Base-by-base conservation (phyloP, 306 rosid genomes). In the Hylodesmum podocarpum region DNA sequence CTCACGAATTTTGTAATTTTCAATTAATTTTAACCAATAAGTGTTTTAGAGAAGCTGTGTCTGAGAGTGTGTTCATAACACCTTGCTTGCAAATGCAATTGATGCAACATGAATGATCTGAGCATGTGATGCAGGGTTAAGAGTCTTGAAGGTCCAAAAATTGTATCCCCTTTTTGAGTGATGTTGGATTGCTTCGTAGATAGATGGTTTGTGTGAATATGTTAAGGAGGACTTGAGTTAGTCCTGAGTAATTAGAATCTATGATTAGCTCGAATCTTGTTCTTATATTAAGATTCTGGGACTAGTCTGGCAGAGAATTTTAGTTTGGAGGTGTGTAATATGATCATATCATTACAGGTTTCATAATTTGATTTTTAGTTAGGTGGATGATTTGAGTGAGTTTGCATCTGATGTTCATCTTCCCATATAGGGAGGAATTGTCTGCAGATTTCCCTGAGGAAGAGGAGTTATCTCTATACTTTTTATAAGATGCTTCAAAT, bases 31-130 rank as follows among this genome's bases (percentile, higher is more conserved):
- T n/a, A n/a, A n/a, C n/a, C n/a, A n/a, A n/a, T n/a, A n/a, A n/a
- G n/a, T n/a, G n/a, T n/a, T n/a, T n/a, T n/a, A n/a, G n/a, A n/a
- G n/a, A n/a, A n/a, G n/a, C n/a, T n/a, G n/a, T n/a, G n/a, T n/a
- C n/a, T n/a, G n/a, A n/a, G n/a, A n/a, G n/a, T n/a, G n/a, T n/a
- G n/a, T n/a, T n/a, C n/a, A n/a, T n/a, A n/a, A n/a, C n/a, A n/a
- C n/a, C n/a, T n/a, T n/a, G n/a, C n/a, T 87, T 82, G 78, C 85
- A 88, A 84, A 83, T 87, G 93, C 89, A 79, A 28, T 64, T 83
- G 8, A 85, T 84, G 89, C 88, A 77, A 14, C 86, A 83, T 80
- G 89, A 75, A 69, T 89, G 87, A 88, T 54, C 51, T 27, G 34
- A 50, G 78, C 71, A 25, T 57, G 53, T 19, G 71, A 19, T 27